Evolutionary conservation across 108 stramenopile species (phyloP).

Genomic region (Mayamaea pseudoterrestris): DNA sequence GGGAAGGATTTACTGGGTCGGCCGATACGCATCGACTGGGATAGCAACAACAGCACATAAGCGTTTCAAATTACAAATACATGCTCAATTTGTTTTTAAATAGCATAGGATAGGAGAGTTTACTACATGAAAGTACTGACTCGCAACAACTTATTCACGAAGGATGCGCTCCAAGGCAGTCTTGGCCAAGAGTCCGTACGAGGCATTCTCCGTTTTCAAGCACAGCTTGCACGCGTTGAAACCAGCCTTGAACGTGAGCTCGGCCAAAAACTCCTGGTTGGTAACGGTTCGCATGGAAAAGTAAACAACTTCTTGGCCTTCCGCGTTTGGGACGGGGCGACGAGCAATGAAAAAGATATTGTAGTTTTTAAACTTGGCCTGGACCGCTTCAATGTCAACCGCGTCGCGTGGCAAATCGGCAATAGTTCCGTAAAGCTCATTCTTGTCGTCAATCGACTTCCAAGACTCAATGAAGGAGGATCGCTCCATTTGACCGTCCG

Average conservation of each 20-base stretch:
- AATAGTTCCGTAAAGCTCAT: constrained; percentile 71
- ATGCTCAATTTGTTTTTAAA: no score
- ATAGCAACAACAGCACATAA: no score
- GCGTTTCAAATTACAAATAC: no score
- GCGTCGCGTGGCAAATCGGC: constrained; percentile 51
- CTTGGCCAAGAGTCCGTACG: constrained; percentile 67
- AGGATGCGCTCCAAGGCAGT: constrained; percentile 68
- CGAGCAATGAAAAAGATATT: constrained; percentile 88
- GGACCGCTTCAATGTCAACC: constrained; percentile 68
- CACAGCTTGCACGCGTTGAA: constrained; percentile 87
- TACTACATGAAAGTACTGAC: no score
- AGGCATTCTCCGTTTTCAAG: constrained; percentile 68
- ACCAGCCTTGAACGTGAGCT: constrained; percentile 90
- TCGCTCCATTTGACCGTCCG: constrained; percentile 70
- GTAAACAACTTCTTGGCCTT: constrained; percentile 89
- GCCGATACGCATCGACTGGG: constrained; percentile 88
- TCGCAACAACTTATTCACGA: constrained; percentile 32
- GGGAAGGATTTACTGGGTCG: constrained; percentile 80
- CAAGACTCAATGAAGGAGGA: constrained; percentile 69
- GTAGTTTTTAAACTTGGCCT: constrained; percentile 60
- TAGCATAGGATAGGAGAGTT: no score
- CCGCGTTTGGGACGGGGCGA: constrained; percentile 82
- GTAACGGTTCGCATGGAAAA: constrained; percentile 73
- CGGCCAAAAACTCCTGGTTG: constrained; percentile 72
- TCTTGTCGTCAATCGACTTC: constrained; percentile 85